Evolutionary conservation across 768 basidiomycete genomes (phyloP), one percentile per base, ranked within the genome.

Genomic region (Leccinum longicurvipes): DNA sequence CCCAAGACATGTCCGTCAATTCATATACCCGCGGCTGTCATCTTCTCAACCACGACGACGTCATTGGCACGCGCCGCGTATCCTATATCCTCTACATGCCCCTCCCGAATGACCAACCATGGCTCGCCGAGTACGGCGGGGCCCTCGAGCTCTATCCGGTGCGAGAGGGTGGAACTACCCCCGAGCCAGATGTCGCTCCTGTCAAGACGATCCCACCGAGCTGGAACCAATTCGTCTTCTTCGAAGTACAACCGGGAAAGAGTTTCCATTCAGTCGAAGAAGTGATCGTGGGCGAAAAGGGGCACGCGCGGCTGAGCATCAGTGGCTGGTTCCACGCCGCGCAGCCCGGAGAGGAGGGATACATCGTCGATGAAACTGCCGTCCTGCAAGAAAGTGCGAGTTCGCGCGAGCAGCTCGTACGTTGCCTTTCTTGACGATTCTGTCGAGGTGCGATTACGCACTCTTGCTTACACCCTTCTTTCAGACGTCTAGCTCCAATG

Each of bases 51-150:
- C 96, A 98, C 77, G 96, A 98, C 84, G 96, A 98, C 71, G 95
- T 96, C 24, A 98, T 98, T 67, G 93, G 93, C 58, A 83, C 93
- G 8, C 87, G 96, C 24, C 84, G 93, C 41, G 89, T 98, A 51
- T 95, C 92, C 1, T 98, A 96, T 76, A 96, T 98, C 73, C 85
- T 98, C 48, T 98, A 98, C 75, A 89, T 98, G 81, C 95, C 95
- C 19, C 79, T 87, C 60, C 86, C 88, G 25, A 73, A 79, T 68
- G 81, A 80, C 64, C 77, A 84, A 57, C 77, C 83, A 46, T 98
- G 96, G 96, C 81, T 88, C 67, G 80, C 83, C 44, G 86, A 89
- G 58, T 97, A 89, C 85, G 96, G 96, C 31, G 96, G 96, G 25
- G 89, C 94, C 3, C 81, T 98, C 45, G 96, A 98, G 71, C 82